Evolutionary conservation across 2,329 filamentous ascomycete species (phyloP), one percentile per base, ranked within the genome.

Genomic region (Arthrinium puccinioides): DNA sequence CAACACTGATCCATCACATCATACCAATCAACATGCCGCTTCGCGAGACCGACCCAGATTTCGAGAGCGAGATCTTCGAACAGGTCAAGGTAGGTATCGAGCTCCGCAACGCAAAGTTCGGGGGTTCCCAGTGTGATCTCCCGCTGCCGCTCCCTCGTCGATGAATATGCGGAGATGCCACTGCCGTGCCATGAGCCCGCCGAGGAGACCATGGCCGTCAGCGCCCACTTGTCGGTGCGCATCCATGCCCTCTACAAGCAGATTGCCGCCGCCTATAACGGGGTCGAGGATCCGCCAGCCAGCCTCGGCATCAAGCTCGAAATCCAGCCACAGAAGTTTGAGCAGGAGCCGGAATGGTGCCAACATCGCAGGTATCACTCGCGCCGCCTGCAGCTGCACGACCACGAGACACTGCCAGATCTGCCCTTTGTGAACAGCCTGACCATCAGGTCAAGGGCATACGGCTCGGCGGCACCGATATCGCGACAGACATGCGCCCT

Each of bases 311-410:
- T 29, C 9, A 18, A 10, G 15, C 16, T 29, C 27, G 14, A 29
- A 18, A 9, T 29, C 9, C 15, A 14, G 27, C 14, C 27, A 10
- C 39, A 41, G 35, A 37, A 34, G 14, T 41, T 37, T 30, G 39
- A 33, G 34, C 29, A 15, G 15, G 37, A 48, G 19, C 53, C 53
- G 19, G 33, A 34, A 24, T 61, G 53, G 54, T 47, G 28, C 37
- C 39, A n/a, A n/a, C n/a, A 31, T 31, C 37, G 18, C 39, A 21
- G 32, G 18, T 51, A 35, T 39, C 48, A 20, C 41, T 44, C 24
- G 19, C 35, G 39, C 23, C 39, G 39, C n/a, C 39, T 41, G 34
- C 10, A 2, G 14, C 14, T 38, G 18, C 35, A 23, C 5, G n/a
- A 34, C 21, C 38, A 28, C 21, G 27, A 32, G 11, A 28, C 21